phyloP scores from a whole-genome alignment of 192 early-diverging fungal genomes.

The Lobosporangium transversale region DNA sequence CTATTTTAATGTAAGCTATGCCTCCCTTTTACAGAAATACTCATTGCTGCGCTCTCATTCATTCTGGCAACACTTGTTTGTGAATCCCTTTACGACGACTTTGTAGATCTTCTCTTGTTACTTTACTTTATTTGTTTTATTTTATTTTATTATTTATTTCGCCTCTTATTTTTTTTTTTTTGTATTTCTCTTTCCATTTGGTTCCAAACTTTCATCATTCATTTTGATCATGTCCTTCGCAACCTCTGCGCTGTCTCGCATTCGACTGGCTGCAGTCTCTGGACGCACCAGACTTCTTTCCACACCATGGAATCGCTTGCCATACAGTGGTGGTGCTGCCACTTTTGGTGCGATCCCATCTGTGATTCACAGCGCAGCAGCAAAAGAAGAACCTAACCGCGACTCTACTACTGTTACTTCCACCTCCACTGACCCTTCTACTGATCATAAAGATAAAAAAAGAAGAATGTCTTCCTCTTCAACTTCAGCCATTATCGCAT shows the following conservation, averaged over 20 bases:
- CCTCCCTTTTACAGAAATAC: no score
- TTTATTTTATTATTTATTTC: background rate
- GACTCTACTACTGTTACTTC: background rate
- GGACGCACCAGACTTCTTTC: no score
- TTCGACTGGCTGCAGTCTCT: no score
- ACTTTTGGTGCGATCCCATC: slow-evolving; percentile 4
- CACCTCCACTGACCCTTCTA: no score
- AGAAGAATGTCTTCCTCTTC: no score
- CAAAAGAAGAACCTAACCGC: background rate
- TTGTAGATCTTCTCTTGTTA: background rate
- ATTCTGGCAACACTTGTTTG: background rate
- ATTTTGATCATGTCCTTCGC: no score
- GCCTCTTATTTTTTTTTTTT: no score
- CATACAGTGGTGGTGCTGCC: slow-evolving; percentile 9
- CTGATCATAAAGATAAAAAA: background rate
- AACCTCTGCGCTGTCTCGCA: no score
- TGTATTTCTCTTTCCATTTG: background rate
- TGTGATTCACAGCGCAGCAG: slow-evolving; percentile 34
- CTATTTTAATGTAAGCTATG: background rate
- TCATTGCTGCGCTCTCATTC: background rate
- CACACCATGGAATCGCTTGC: no score
- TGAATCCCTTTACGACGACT: no score
- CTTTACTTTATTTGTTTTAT: slow-evolving; percentile 1
- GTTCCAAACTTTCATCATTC: no score
- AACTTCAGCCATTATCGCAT: slow-evolving; percentile 3